Evolutionary conservation across 768 basidiomycete species (phyloP).

Genomic region (Tricholoma flavovirens): DNA sequence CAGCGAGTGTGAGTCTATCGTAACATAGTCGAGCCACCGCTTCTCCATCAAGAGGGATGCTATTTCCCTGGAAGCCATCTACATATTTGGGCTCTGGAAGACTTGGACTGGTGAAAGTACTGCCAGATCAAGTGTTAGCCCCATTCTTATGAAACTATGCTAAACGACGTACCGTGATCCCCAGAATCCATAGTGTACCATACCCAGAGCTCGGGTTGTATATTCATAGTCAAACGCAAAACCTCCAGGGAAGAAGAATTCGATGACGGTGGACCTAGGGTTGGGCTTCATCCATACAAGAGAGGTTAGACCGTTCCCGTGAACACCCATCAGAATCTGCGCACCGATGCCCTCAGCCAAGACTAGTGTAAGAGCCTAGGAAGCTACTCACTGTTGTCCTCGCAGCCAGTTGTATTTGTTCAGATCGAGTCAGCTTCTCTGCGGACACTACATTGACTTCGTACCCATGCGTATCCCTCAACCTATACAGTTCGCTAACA

Average conservation of each 20-base stretch:
- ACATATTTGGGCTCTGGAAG: conserved; percentile 69
- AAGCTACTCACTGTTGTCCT: conserved; percentile 63
- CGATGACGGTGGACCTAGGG: conserved; percentile 80
- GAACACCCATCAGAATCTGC: conserved; percentile 92
- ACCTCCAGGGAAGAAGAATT: conserved; percentile 82
- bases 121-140: conserved; percentile 20
- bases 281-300: conserved; percentile 90
- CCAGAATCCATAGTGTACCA: conserved; percentile 86
- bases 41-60: conserved; percentile 76
- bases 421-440: conserved; percentile 72
- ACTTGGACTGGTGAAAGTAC: conserved; percentile 70
- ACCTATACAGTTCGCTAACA: conserved; percentile 63
- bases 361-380: not conserved
- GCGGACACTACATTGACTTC: conserved; percentile 87
- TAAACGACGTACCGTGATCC: conserved; percentile 45
- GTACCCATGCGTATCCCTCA: conserved; percentile 68
- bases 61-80: conserved; percentile 83
- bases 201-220: conserved; percentile 75
- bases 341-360: not conserved
- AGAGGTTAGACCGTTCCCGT: conserved; percentile 87
- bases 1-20: conserved; percentile 49
- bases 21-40: conserved; percentile 57
- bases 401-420: conserved; percentile 77
- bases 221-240: conserved; percentile 87
- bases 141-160: not conserved